phyloP scores from a whole-genome alignment of 2,329 filamentous ascomycete species.

The Fusarium ramigenum region DNA sequence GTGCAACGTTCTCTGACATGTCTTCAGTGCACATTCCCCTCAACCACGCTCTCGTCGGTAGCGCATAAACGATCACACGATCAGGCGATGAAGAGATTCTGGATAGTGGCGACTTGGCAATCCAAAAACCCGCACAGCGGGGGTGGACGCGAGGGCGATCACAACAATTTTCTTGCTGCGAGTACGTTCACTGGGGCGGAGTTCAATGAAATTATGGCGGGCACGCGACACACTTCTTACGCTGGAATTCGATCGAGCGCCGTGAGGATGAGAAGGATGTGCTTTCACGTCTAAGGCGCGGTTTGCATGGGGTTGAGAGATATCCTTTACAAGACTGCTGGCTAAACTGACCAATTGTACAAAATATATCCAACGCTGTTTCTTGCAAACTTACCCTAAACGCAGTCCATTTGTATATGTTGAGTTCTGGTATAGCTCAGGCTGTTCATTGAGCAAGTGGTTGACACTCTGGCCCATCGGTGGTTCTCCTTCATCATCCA shows the following conservation, averaged over 20 bases:
- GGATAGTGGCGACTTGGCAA: conserved; percentile 31
- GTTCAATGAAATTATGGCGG: conserved; percentile 42
- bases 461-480: conserved; percentile 67
- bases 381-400: conserved; percentile 28
- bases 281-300: conserved; percentile 17
- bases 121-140: conserved; percentile 21
- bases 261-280: conserved; percentile 20
- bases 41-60: conserved; percentile 75
- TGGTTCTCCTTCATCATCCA: conserved; percentile 70
- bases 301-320: conserved; percentile 9
- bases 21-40: conserved; percentile 72
- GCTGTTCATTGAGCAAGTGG: conserved; percentile 60
- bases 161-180: conserved; percentile 38
- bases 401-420: conserved; percentile 26
- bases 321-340: conserved; percentile 5
- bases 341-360: conserved; percentile 36
- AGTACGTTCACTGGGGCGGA: conserved; percentile 41
- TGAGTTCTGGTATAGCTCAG: conserved; percentile 39
- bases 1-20: conserved; percentile 8
- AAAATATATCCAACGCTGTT: conserved; percentile 40
- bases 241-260: conserved; percentile 32
- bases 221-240: conserved; percentile 39
- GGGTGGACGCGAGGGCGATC: conserved; percentile 19
- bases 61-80: conserved; percentile 61
- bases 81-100: conserved; percentile 16